Conservation (phyloP, 2,329 filamentous ascomycete species). For the Didymella exigua region DNA sequence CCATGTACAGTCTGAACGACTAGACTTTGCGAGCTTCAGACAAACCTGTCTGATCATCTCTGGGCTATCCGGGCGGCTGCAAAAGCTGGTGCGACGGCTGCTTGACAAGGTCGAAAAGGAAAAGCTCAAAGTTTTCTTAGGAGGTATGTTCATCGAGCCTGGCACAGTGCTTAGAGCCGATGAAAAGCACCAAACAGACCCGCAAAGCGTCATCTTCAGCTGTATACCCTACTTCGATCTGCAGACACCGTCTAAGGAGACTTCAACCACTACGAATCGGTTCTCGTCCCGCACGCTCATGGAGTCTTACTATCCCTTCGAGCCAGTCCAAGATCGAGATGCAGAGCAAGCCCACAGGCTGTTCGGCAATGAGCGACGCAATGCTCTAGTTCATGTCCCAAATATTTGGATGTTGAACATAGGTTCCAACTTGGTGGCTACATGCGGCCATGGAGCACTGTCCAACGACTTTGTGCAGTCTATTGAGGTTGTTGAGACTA, state of each 20-base stretch:
- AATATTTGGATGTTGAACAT: constrained; percentile 43
- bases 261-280: constrained; percentile 3
- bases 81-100: constrained; percentile 22
- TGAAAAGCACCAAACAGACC: constrained; percentile 23
- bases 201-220: constrained; percentile 37
- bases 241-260: constrained; percentile 9
- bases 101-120: constrained; percentile 35
- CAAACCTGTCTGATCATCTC: constrained; percentile 30
- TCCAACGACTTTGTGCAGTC: constrained; percentile 34
- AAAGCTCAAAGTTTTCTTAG: constrained; percentile 30
- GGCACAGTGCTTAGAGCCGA: constrained; percentile 42
- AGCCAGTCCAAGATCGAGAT: constrained; percentile 39
- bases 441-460: constrained; percentile 33
- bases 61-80: constrained; percentile 24
- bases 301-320: constrained; percentile 41
- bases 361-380: constrained; percentile 24
- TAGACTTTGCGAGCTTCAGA: constrained; percentile 34
- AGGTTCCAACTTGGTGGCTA: constrained; percentile 31
- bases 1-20: constrained; percentile 27
- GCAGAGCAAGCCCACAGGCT: constrained; percentile 38
- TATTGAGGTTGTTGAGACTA: constrained; percentile 21
- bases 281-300: constrained; percentile 37
- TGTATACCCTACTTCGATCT: constrained; percentile 39
- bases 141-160: constrained; percentile 43
- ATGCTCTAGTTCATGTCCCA: constrained; percentile 36